phyloP scores from a whole-genome alignment of 139 green algal species.

The Chlamydomonas incerta region DNA sequence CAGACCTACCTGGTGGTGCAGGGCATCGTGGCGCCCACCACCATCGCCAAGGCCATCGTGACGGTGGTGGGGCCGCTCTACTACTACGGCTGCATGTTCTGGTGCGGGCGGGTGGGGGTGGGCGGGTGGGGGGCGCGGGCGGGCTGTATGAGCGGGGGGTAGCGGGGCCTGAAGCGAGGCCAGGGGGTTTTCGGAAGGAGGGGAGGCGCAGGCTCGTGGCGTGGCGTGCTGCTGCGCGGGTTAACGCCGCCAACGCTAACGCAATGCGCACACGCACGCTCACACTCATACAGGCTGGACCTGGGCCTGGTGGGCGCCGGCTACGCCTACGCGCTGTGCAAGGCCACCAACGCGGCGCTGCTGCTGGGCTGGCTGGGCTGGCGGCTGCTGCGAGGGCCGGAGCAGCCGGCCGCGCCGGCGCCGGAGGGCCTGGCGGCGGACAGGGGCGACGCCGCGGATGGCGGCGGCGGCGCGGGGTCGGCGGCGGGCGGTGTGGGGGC shows the following conservation, averaged over 20 bases:
- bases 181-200: too few species aligned
- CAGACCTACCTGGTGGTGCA: constrained; percentile 32
- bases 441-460: not conserved
- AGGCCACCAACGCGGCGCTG: constrained; percentile 44
- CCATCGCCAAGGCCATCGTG: constrained; percentile 19
- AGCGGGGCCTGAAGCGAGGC: too few species aligned
- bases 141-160: too few species aligned
- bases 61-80: constrained; percentile 24
- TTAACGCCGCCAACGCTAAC: too few species aligned
- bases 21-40: not conserved
- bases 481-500: too few species aligned
- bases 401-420: not conserved
- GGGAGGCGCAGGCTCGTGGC: too few species aligned
- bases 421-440: not conserved
- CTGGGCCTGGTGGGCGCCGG: constrained; percentile 72
- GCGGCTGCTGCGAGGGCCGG: not conserved
- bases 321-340: constrained; percentile 57
- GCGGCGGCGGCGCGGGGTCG: too few species aligned
- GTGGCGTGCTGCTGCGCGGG: too few species aligned
- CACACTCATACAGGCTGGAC: constrained; percentile 8
- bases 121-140: too few species aligned
- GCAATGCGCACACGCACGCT: too few species aligned
- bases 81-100: constrained; percentile 45
- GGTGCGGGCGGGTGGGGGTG: not conserved
- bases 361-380: constrained; percentile 32